phyloP scores from a whole-genome alignment of 2,329 filamentous ascomycete genomes.

The Lachnellula occidentalis region DNA sequence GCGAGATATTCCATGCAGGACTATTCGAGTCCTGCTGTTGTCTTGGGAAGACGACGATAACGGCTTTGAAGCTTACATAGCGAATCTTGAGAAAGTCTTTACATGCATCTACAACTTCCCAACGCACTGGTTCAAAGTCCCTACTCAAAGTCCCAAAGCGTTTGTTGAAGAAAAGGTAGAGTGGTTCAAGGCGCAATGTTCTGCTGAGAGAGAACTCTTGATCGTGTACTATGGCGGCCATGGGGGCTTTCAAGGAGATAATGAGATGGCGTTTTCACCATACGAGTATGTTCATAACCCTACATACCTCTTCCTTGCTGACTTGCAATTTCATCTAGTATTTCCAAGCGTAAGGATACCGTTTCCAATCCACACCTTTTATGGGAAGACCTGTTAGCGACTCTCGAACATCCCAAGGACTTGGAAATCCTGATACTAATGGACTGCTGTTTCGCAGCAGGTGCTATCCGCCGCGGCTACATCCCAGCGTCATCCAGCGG shows the following conservation, averaged over 20 bases:
- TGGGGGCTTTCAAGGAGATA: neutral
- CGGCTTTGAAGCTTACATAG: neutral
- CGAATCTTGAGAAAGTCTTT: neutral
- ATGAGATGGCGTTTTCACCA: neutral
- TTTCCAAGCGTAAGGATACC: neutral
- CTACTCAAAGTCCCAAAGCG: neutral
- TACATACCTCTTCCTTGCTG: neutral
- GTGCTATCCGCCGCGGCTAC: neutral
- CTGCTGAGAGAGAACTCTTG: neutral
- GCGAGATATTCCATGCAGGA: neutral
- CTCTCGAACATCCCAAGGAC: neutral
- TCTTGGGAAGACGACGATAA: neutral
- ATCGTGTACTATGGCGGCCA: neutral
- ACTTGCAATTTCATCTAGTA: neutral
- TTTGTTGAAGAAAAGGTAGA: neutral
- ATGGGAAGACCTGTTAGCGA: neutral
- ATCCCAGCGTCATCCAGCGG: neutral
- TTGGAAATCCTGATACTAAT: neutral
- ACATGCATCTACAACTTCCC: neutral
- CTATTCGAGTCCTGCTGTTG: neutral
- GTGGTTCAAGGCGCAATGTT: neutral
- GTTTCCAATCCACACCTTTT: neutral
- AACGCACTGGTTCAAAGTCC: neutral
- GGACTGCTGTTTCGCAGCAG: neutral
- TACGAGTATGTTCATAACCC: neutral